Evolutionary conservation across 1,139 yeast species (phyloP), one percentile per base, ranked within the genome.

Genomic region (Barnettozyma hawaiiensis): DNA sequence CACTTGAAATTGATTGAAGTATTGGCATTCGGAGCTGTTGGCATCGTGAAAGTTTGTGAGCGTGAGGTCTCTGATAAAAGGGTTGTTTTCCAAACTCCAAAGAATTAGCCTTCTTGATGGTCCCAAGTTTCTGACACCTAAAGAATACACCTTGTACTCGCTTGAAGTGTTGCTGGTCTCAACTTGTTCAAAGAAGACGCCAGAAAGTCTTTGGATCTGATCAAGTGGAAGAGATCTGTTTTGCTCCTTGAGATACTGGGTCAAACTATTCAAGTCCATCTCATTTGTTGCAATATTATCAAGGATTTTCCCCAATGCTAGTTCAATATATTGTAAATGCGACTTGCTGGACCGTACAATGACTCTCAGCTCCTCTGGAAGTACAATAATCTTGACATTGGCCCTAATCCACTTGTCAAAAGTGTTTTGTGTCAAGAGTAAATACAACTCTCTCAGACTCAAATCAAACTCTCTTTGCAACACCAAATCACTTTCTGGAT

Each of bases 371-470:
- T 64, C 63, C 23, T 59, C 59, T 4, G 64, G 51, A 5, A 60
- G 52, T 14, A 71, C 66, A 0, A 63, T 58, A 19, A 74, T 66
- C 49, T 65, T 66, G n/a, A 64, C 66, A 3, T 71, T 71, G 2
- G 63, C 60, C 42, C 70, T 52, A 10, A 64, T 55, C 45, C 71
- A 55, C 39, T 65, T 63, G 40, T 61, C 62, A 39, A 69, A 53
- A 18, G 68, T 55, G 35, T 64, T 64, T 39, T 64, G 63, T 39
- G 62, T 57, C 12, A 65, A 43, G 5, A 71, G 45, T 8, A 54
- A 12, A 23, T 70, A 57, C 40, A 69, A 63, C 44, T 76, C 73
- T 34, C 64, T 62, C 43, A 66, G 64, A 23, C 65, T 56, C 26
- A 74, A 51, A 41, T 62, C 63, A 16, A 71, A 60, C n/a, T 61